Evolutionary conservation across 768 basidiomycete species (phyloP).

Genomic region (Pseudohyphozyma bogoriensis): DNA sequence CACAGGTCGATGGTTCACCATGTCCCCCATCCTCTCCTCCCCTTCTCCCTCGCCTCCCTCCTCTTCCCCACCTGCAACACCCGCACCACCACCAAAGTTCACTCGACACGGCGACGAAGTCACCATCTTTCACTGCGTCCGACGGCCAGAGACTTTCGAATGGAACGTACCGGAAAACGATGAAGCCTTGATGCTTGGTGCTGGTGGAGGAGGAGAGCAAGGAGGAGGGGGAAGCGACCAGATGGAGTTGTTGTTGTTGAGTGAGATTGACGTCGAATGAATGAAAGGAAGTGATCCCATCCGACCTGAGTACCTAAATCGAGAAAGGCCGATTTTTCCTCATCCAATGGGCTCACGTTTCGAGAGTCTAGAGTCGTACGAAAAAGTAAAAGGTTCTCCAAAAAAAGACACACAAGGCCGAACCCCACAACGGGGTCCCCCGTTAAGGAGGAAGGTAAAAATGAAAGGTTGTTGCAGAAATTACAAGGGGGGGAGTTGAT

Average conservation of each 20-base stretch:
- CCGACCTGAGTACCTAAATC: too few species aligned
- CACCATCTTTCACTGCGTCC: constrained; percentile 55
- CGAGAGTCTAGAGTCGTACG: too few species aligned
- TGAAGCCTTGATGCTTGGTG: constrained; percentile 49
- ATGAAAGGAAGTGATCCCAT: too few species aligned
- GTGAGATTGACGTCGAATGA: constrained; percentile 7
- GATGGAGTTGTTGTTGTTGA: constrained; percentile 23
- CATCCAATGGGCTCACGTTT: not conserved
- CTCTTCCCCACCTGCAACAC: not conserved
- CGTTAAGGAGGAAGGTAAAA: too few species aligned
- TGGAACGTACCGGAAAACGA: constrained; percentile 53
- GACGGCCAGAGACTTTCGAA: constrained; percentile 50
- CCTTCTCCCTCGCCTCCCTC: not conserved
- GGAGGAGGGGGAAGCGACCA: not conserved
- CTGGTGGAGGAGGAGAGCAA: constrained; percentile 39
- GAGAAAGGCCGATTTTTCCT: not conserved
- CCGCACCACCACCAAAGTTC: not conserved
- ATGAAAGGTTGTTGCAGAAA: too few species aligned
- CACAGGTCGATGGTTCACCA: constrained; percentile 42
- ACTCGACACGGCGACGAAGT: constrained; percentile 29
- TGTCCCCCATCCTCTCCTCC: constrained; percentile 33
- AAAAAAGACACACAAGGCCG: too few species aligned
- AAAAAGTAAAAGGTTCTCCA: too few species aligned
- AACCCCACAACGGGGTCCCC: too few species aligned
- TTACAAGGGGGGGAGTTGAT: too few species aligned